Evolutionary conservation across 2,329 filamentous ascomycete genomes (phyloP), one percentile per base, ranked within the genome.

Genomic region (Microsporum canis): DNA sequence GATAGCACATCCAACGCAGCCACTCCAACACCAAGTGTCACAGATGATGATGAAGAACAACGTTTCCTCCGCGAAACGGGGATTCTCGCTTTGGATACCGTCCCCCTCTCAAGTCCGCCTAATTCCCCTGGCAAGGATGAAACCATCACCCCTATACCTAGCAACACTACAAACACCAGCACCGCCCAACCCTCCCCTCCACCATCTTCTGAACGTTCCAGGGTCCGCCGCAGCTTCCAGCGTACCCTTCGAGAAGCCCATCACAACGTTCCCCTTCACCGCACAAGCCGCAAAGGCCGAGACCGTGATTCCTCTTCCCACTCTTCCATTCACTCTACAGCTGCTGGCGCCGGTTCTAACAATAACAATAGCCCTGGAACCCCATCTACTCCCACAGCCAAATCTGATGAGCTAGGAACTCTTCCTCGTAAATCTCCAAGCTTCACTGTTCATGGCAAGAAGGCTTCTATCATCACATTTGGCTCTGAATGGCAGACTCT

Each of bases 401-500:
- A 34, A 17, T 39, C 34, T 14, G 55, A 57, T 43, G 62, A 63
- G 51, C 57, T 60, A 8, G 60, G 60, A 23, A 53, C 39, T 8
- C 38, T 99, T 10, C 80, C 88, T 5, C 85, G 94, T 56, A 87
- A 88, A 10, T 84, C 88, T 10, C 90, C 90, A 3, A 95, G 89
- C 68, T 99, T 99, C 72, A 95, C 94, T 3, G 86, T 99, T 3
- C 94, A 99, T 70, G 92, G 94, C 63, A 99, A 97, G 78, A 97
- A 99, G 74, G 94, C 94, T 2, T 96, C 91, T 0, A 89, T 99
- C 61, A 89, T 99, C 66, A 95, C 89, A n/a, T 95, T 99, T 71
- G 91, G 91, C 6, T 85, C 86, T n/a, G 92, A 96, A 67, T 86
- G 96, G 77, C 87, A 92, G 68, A 87, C 82, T 62, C 84, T 91